Conservation (phyloP, 176 grass and related monocot genomes). For the Rhynchospora pubera region DNA sequence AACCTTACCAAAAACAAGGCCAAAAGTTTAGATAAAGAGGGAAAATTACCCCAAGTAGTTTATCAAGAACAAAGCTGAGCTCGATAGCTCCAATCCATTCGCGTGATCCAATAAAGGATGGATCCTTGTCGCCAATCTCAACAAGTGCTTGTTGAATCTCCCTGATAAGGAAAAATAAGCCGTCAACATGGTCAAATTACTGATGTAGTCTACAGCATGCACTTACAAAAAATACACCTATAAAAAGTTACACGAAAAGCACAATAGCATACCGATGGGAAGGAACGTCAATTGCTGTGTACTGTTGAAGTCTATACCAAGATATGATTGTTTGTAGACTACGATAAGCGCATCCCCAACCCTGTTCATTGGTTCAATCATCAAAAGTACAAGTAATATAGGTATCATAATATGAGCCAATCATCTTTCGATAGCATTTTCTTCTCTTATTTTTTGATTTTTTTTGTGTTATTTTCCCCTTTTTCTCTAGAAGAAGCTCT, state of each 20-base stretch:
- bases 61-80: conserved; percentile 87
- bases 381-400: neutral
- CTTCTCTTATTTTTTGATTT: neutral
- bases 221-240: conserved; percentile 20
- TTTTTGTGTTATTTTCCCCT: neutral
- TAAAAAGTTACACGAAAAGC: neutral
- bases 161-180: conserved; percentile 32
- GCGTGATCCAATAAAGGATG: conserved; percentile 77
- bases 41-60: conserved; percentile 77
- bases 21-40: conserved; percentile 17
- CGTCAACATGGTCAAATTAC: neutral
- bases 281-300: conserved; percentile 71
- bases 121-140: conserved; percentile 87
- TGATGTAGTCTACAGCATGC: neutral
- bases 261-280: conserved; percentile 60
- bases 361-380: conserved; percentile 28
- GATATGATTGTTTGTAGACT: conserved; percentile 93
- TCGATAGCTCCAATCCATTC: conserved; percentile 99
- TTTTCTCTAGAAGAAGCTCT: neutral
- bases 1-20: neutral
- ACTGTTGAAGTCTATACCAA: conserved; percentile 85
- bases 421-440: neutral
- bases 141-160: conserved; percentile 93
- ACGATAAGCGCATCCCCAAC: conserved; percentile 96
- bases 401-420: neutral